These are phyloP conservation scores for Bisporella sp. DNA, from an alignment of 2,329 filamentous ascomycete genomes.

Conservation along the genomic window DNA sequence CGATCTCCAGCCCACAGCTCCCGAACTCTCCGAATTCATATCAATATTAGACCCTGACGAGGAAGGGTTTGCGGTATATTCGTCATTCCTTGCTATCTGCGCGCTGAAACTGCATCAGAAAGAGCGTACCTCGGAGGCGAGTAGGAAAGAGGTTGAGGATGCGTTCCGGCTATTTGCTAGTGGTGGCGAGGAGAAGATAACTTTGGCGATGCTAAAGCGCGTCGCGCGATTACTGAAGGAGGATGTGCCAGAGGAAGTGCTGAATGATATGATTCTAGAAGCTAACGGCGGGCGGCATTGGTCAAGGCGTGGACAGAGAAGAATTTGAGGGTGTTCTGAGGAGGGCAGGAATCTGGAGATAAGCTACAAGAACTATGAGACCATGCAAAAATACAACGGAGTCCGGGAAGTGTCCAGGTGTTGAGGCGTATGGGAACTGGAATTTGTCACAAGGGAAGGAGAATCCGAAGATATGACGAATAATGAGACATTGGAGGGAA, in stretches of 20 bases:
- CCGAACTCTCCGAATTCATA: conserved; percentile 70
- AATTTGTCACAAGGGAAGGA: too few relatives aligned
- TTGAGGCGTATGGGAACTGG: too few relatives aligned
- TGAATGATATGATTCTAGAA: conserved; percentile 92
- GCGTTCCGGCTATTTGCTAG: conserved; percentile 77
- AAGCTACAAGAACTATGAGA: neutral
- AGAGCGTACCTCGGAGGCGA: conserved; percentile 42
- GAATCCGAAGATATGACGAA: too few relatives aligned
- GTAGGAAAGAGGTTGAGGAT: conserved; percentile 64
- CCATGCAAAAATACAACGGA: too few relatives aligned
- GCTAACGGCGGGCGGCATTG: conserved; percentile 78
- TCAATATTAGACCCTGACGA: conserved; percentile 76
- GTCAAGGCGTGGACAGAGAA: conserved; percentile 63
- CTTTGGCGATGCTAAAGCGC: conserved; percentile 66
- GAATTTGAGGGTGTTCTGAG: conserved; percentile 40
- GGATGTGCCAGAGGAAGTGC: conserved; percentile 72
- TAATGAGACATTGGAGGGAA: neutral
- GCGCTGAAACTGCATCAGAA: conserved; percentile 73
- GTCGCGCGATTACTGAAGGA: conserved; percentile 80
- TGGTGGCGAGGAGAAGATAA: conserved; percentile 57
- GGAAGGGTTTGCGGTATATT: conserved; percentile 71
- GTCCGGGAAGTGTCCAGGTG: too few relatives aligned
- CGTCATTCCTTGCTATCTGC: conserved; percentile 79
- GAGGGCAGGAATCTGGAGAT: conserved; percentile 26
- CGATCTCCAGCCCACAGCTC: conserved; percentile 58